These are phyloP conservation scores for Aspergillus floridensis DNA, from an alignment of 2,329 filamentous ascomycete genomes.

Conservation along the genomic window DNA sequence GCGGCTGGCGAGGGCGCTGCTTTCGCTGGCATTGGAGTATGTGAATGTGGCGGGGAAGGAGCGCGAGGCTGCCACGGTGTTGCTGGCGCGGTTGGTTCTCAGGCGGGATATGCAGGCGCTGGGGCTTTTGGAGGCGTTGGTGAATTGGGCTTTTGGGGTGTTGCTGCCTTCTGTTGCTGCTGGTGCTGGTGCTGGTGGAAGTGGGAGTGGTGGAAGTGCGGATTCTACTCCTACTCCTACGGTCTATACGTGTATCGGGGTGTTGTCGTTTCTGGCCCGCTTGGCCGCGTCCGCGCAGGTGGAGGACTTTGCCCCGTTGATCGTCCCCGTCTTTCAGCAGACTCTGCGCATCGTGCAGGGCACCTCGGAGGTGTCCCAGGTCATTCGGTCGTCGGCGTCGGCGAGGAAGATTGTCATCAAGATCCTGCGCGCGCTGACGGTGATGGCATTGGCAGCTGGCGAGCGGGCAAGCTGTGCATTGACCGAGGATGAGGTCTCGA, in stretches of 20 bases:
- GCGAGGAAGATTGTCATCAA: constrained; percentile 83
- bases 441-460: constrained; percentile 60
- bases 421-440: constrained; percentile 70
- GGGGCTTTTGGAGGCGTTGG: constrained; percentile 65
- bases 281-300: constrained; percentile 70
- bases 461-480: constrained; percentile 30
- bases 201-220: too few species aligned
- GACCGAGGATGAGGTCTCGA: constrained; percentile 38
- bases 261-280: constrained; percentile 75
- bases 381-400: constrained; percentile 69
- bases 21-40: constrained; percentile 69
- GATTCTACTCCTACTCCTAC: constrained; percentile 32
- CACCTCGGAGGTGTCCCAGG: constrained; percentile 49
- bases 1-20: constrained; percentile 65
- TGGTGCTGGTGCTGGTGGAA: too few species aligned
- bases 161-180: constrained; percentile 47
- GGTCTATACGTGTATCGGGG: constrained; percentile 74
- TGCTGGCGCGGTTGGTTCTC: constrained; percentile 78
- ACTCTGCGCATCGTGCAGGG: constrained; percentile 59
- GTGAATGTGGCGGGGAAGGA: constrained; percentile 79
- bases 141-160: constrained; percentile 67
- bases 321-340: constrained; percentile 64
- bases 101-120: constrained; percentile 83
- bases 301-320: constrained; percentile 67
- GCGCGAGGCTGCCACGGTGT: constrained; percentile 76